A percentile compares a stretch with the other conserved stretches of the same genome.
Conservation (phyloP, 1,139 yeast species). For the Yamadazyma dendronema region DNA sequence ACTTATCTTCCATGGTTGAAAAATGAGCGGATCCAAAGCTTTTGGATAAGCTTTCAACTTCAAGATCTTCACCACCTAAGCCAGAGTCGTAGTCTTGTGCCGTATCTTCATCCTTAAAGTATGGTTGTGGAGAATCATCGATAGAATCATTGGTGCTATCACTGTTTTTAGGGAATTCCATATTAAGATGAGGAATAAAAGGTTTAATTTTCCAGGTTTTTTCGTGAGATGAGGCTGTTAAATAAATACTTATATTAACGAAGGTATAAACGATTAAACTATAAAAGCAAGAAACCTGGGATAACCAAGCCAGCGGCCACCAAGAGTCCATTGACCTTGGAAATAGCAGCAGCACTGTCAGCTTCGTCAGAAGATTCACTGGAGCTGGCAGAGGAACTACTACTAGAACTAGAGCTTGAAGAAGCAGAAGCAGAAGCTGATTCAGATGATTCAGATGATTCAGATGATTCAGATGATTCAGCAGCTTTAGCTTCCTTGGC, state of each 20-base stretch:
- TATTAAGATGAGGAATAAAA: background rate
- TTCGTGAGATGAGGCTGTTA: background rate
- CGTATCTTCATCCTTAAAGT: slow-evolving; percentile 18
- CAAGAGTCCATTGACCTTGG: slow-evolving; percentile 1
- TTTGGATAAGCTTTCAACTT: slow-evolving; percentile 21
- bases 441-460: slow-evolving; percentile 3
- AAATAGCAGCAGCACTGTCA: slow-evolving; percentile 10
- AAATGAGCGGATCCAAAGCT: slow-evolving; percentile 51
- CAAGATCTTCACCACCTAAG: slow-evolving; percentile 15
- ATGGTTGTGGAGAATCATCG: slow-evolving; percentile 24
- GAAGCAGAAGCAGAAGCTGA: slow-evolving; percentile 10
- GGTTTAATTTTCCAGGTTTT: background rate
- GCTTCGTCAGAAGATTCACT: slow-evolving; percentile 7
- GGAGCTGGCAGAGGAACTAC: background rate
- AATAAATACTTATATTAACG: background rate
- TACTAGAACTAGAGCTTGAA: background rate
- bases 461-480: slow-evolving; percentile 8
- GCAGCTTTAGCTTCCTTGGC: slow-evolving; percentile 11
- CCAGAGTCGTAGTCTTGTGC: background rate
- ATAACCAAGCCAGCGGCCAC: slow-evolving; percentile 6
- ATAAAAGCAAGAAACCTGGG: slow-evolving; percentile 9
- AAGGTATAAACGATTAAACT: slow-evolving; percentile 3
- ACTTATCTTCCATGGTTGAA: slow-evolving; percentile 67
- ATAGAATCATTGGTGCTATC: background rate
- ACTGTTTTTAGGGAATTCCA: background rate